Percentiles rank a stretch among this genome's conserved stretches.
Conservation (phyloP, 2,329 filamentous ascomycete species). For the Stagonosporopsis tanaceti region DNA sequence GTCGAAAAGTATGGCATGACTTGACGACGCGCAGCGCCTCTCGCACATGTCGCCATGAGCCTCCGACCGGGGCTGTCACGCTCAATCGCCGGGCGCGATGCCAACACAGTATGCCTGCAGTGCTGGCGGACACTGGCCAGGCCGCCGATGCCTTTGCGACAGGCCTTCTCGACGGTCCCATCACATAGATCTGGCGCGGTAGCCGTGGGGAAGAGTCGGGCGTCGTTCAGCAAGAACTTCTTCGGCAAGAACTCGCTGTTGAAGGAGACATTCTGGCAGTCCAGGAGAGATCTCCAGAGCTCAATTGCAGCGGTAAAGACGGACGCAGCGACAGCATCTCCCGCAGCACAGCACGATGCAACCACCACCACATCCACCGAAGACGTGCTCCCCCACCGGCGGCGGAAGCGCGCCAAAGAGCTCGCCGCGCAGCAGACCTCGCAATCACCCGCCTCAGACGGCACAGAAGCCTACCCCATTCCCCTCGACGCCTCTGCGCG, state of each 20-base stretch:
- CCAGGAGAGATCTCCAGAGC: slow-evolving; percentile 43
- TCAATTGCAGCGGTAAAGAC: slow-evolving; percentile 31
- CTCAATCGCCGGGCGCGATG: slow-evolving; percentile 39
- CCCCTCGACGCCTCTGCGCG: slow-evolving; percentile 68
- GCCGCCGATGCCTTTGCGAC: slow-evolving; percentile 31
- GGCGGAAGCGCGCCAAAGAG: slow-evolving; percentile 42
- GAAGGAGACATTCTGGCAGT: slow-evolving; percentile 41
- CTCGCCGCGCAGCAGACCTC: slow-evolving; percentile 22
- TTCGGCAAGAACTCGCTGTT: slow-evolving; percentile 50
- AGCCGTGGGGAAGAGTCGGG: slow-evolving; percentile 40
- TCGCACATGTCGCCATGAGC: slow-evolving; percentile 46
- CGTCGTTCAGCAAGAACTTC: slow-evolving; percentile 48
- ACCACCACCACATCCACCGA: slow-evolving; percentile 19
- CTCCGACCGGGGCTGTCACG: slow-evolving; percentile 45
- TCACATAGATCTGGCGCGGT: slow-evolving; percentile 40
- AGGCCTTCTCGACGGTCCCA: slow-evolving; percentile 39
- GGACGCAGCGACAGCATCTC: slow-evolving; percentile 8
- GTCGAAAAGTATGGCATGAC: slow-evolving; percentile 19
- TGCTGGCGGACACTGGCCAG: slow-evolving; percentile 45
- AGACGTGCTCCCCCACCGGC: slow-evolving; percentile 47
- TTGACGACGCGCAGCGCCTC: slow-evolving; percentile 10
- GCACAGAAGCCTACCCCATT: slow-evolving; percentile 43
- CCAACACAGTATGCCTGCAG: slow-evolving; percentile 42
- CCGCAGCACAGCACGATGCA: slow-evolving; percentile 15
- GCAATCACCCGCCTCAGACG: slow-evolving; percentile 15